Evolutionary conservation across 495 filamentous ascomycete species (phyloP), one percentile per base, ranked within the genome.

Genomic region (Aspergillus taichungensis): DNA sequence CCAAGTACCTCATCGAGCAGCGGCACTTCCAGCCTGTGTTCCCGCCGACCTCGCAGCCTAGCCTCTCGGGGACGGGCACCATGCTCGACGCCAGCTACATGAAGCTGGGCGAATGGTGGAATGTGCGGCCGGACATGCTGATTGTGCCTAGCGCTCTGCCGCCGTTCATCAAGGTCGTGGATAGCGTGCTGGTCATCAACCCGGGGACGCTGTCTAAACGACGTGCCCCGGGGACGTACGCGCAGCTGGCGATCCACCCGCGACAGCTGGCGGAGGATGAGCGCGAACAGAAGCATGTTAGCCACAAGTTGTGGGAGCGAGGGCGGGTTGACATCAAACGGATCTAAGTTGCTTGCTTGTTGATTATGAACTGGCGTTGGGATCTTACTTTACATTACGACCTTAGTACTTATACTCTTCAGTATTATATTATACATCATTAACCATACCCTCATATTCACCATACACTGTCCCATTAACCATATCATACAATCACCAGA

Each of bases 41-140:
- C 51, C 92, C 92, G 28, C 82, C 90, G 0, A 71, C 75, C 18
- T 78, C 79, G 33, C 74, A 88, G 35, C 71, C 74, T 43, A 73
- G 67, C 40, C 59, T 91, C 46, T 83, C 84, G 3, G 77, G 81
- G 2, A 80, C 80, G 1, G 91, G 91, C 0, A 78, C 84, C 1
- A 77, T 76, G 63, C 61, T 98, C 37, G 92, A 98, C 63, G 64
- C 86, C 14, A 84, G 84, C 47, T 94, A 95, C 64, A 48, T 89
- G 61, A 90, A 94, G 62, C 66, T 96, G 27, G 91, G 88, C 27
- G 92, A 96, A 64, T 88, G 92, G 79, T 71, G 91, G 51, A 84
- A 82, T 49, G 82, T 85, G 3, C 69, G 79, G 43, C 92, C 92
- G 8, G 92, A 98, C 70, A 73, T 98, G 24, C 56, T 96, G 48